Conservation (phyloP, 768 basidiomycete species). For the Macrolepiota dolichaula region DNA sequence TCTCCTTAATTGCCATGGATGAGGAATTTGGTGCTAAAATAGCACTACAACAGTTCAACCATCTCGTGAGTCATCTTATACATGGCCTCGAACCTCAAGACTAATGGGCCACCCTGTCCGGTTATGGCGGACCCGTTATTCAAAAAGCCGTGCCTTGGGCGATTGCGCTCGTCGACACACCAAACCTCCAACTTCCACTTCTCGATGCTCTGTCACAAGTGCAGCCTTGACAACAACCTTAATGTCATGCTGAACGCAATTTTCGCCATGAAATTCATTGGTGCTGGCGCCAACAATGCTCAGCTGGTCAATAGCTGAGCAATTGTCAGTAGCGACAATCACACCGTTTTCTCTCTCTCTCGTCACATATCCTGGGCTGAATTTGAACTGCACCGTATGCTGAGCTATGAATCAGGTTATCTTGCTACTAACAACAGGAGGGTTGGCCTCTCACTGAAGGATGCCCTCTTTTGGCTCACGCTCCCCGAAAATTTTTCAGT, state of each 20-base stretch:
- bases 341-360: no score
- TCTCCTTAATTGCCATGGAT: constrained; percentile 95
- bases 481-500: no score
- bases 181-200: constrained; percentile 91
- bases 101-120: neutral
- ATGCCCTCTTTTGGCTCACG: no score
- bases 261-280: constrained; percentile 97
- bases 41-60: constrained; percentile 96
- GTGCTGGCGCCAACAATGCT: constrained; percentile 98
- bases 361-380: no score
- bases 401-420: no score
- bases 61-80: constrained; percentile 59
- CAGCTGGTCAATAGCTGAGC: no score
- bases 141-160: constrained; percentile 93
- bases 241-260: constrained; percentile 94
- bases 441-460: no score
- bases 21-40: constrained; percentile 98
- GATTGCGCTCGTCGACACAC: constrained; percentile 90
- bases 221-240: constrained; percentile 98
- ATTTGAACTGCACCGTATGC: no score
- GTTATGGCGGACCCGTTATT: constrained; percentile 84
- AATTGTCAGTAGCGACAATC: no score
- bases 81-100: neutral
- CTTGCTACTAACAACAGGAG: no score
- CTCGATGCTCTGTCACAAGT: constrained; percentile 97